phyloP scores from a whole-genome alignment of 2,329 filamentous ascomycete species.

The Rhytidhysteron rufulum region DNA sequence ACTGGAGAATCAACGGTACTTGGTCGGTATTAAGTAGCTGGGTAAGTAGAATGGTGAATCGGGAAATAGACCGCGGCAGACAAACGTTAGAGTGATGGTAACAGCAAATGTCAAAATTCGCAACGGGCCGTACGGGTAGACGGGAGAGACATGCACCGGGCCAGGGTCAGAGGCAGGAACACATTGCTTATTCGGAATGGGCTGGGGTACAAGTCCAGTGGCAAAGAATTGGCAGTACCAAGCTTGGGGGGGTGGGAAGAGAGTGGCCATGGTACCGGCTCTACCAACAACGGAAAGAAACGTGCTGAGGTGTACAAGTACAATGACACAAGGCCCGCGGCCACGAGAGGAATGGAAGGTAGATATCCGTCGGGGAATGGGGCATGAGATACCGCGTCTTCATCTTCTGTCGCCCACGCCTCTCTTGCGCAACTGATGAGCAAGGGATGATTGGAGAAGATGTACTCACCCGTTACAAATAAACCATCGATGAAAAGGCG shows the following conservation, averaged over 20 bases:
- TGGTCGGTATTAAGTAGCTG: slow-evolving; percentile 25
- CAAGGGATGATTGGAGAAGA: neutral
- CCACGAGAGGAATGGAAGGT: slow-evolving; percentile 11
- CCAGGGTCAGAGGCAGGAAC: slow-evolving; percentile 23
- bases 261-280: slow-evolving; percentile 11
- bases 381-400: slow-evolving; percentile 1
- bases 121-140: slow-evolving; percentile 33
- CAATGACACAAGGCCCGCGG: neutral
- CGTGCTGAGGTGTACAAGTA: slow-evolving; percentile 19
- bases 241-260: slow-evolving; percentile 8
- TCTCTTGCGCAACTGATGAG: neutral
- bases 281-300: slow-evolving; percentile 21
- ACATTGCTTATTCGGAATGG: slow-evolving; percentile 16
- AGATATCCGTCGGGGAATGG: slow-evolving; percentile 15
- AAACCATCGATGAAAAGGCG: neutral
- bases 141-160: slow-evolving; percentile 19
- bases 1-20: slow-evolving; percentile 16
- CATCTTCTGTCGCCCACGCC: slow-evolving; percentile 3
- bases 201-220: slow-evolving; percentile 13
- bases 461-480: neutral
- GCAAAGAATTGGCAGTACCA: slow-evolving; percentile 10
- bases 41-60: slow-evolving; percentile 11
- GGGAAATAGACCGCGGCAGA: slow-evolving; percentile 18
- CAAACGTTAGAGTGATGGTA: slow-evolving; percentile 12
- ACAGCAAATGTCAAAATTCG: slow-evolving; percentile 11